Base-by-base conservation (phyloP, 2,329 filamentous ascomycete genomes). In the Phialocephala sp. region DNA sequence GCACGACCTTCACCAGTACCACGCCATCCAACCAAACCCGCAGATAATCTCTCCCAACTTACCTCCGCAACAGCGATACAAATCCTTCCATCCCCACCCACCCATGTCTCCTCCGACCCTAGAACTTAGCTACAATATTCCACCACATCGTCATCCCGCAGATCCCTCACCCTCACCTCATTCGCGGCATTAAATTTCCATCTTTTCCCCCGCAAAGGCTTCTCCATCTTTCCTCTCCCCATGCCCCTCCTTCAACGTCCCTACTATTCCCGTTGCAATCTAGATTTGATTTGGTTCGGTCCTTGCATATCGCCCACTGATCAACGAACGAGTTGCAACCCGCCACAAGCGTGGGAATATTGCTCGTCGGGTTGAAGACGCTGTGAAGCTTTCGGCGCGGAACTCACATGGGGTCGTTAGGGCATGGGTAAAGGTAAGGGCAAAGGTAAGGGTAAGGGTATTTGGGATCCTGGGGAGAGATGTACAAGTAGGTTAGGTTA, bases 181-280 rank as follows among this genome's bases (percentile, higher is more conserved):
- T 68, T 68, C 59, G 67, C 62, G 67, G 62, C 57, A n/a, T n/a
- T n/a, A 67, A 43, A 68, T 60, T 54, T n/a, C n/a, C n/a, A 39
- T 41, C 59, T 61, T 35, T n/a, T 39, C 50, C 67, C 65, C 65
- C 67, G 65, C 67, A 65, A 41, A 22, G 15, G 11, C 11, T 18
- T 15, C 32, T 54, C 27, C 27, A 32, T 35, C 50, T 54, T 24
- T 24, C 27, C 20, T 11, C 5, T 22, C 18, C 8, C 24, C 18
- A n/a, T 47, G 18, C 8, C 41, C 37, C 45, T 24, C 22, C 35
- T 37, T 24, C 24, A 43, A 36, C 55, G 8, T 39, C 18, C 43
- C 32, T 14, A 24, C 50, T 12, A 54, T 32, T 5, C 50, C 50
- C 18, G 35, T 35, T 2, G 2, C 3, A 52, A 24, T 9, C 24